These are phyloP conservation scores for Hypoxylon subgilvum DNA, from an alignment of 495 filamentous ascomycete species.

Conservation along the genomic window DNA sequence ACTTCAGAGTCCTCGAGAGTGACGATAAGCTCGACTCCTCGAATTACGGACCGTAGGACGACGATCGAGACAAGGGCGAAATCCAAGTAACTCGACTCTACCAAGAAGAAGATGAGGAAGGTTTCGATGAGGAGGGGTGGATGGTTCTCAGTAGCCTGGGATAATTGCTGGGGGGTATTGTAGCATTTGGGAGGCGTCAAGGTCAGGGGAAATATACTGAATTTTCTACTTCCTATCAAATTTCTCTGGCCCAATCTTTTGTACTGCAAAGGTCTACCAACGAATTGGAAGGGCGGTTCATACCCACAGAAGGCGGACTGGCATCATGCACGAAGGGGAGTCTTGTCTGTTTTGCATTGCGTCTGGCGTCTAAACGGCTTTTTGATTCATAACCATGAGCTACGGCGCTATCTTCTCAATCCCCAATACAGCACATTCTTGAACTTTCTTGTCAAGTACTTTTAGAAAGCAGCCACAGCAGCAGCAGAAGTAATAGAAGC, in stretches of 20 bases:
- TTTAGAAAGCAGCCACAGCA: neutral
- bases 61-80: neutral
- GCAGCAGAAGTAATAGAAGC: neutral
- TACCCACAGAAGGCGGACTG: constrained; percentile 22
- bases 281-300: neutral
- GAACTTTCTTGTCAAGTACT: too few species aligned
- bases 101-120: neutral
- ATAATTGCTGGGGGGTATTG: neutral
- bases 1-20: constrained; percentile 54
- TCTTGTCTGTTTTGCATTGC: constrained; percentile 30
- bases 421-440: constrained; percentile 6
- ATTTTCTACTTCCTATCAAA: constrained; percentile 6
- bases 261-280: constrained; percentile 2
- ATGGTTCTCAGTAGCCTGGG: neutral
- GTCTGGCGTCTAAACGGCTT: constrained; percentile 34
- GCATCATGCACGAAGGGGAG: constrained; percentile 12
- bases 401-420: constrained; percentile 1
- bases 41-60: constrained; percentile 43
- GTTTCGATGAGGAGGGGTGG: constrained; percentile 6
- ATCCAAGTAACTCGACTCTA: too few species aligned
- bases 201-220: neutral
- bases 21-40: constrained; percentile 59
- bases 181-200: constrained; percentile 24
- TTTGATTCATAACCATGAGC: constrained; percentile 18
- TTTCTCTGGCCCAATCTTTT: constrained; percentile 1